Evolutionary conservation across 345 rosid species (phyloP), one percentile per base, ranked within the genome.

Genomic region (Orychophragmus violaceus): DNA sequence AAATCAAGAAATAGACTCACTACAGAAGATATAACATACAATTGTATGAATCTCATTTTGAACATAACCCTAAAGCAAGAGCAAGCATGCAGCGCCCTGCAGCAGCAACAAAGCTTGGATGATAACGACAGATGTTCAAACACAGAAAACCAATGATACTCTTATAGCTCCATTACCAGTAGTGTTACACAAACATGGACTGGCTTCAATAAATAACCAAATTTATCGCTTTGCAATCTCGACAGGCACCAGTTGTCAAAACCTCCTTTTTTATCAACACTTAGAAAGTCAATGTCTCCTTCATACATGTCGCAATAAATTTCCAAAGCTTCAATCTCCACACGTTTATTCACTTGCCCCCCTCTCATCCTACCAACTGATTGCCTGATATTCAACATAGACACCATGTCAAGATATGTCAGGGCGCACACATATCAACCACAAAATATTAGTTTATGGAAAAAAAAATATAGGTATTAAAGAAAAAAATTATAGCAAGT

Each of bases 321-420:
- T 76, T 79, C 95, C 78, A 92, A 71, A 60, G 80, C 96, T 76
- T 79, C 77, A 71, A 87, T 74, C 77, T 87, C 87, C 45, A 81
- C 82, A 35, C 60, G 77, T 83, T 87, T 86, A 80, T 81, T 81
- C 57, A 82, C 95, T 80, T 85, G 89, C 24, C 79, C 82, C 55
- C 85, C 90, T 74, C 78, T 78, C 70, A 76, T 50, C 80, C 75
- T 82, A 44, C 64, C 82, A 75, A 81, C 44, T 18, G 72, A 59
- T 27, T 63, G 33, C 76, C 74, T 69, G 65, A 46, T 54, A 70
- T 50, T 30, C 61, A 61, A 65, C 59, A 69, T 9, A 62, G 32
- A 66, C 4, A 0, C 23, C 27, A 68, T 19, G 68, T 74, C 70
- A 69, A 41, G 28, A 48, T 16, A 50, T 32, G n/a, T 36, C 21